These are phyloP conservation scores for Schizophyllum amplum DNA, from an alignment of 1,284 basidiomycete genomes.

Conservation along the genomic window DNA sequence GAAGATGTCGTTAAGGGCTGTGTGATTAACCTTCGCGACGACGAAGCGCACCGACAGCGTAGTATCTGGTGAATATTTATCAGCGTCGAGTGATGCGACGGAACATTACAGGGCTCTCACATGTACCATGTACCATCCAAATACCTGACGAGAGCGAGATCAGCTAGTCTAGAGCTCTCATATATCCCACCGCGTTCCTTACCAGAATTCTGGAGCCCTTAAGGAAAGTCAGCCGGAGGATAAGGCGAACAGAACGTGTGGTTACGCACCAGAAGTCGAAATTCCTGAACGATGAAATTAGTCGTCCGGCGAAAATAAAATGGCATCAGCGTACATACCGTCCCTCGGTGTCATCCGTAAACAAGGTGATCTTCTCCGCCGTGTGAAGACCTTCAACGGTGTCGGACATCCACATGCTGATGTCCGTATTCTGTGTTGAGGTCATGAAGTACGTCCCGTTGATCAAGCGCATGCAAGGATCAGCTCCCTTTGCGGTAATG, in stretches of 20 bases:
- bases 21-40: conserved; percentile 8
- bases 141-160: background rate
- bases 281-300: conserved; percentile 4
- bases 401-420: conserved; percentile 11
- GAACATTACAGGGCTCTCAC: background rate
- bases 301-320: background rate
- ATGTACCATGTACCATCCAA: background rate
- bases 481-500: conserved; percentile 10
- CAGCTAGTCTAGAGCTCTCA: background rate
- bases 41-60: background rate
- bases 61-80: conserved; percentile 8
- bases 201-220: background rate
- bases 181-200: background rate
- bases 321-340: conserved; percentile 4
- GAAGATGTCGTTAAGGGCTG: background rate
- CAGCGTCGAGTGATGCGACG: conserved; percentile 2
- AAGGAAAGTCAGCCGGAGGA: too few species aligned
- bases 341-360: conserved; percentile 13
- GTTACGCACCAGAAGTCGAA: conserved; percentile 11
- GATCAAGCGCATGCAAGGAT: conserved; percentile 22
- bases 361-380: conserved; percentile 9
- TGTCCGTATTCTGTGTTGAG: conserved; percentile 12
- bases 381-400: conserved; percentile 15
- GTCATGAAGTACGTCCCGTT: conserved; percentile 17
- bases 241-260: too few species aligned